Evolutionary conservation across 2,329 filamentous ascomycete genomes (phyloP), one percentile per base, ranked within the genome.

Genomic region (Seiridium cupressi): DNA sequence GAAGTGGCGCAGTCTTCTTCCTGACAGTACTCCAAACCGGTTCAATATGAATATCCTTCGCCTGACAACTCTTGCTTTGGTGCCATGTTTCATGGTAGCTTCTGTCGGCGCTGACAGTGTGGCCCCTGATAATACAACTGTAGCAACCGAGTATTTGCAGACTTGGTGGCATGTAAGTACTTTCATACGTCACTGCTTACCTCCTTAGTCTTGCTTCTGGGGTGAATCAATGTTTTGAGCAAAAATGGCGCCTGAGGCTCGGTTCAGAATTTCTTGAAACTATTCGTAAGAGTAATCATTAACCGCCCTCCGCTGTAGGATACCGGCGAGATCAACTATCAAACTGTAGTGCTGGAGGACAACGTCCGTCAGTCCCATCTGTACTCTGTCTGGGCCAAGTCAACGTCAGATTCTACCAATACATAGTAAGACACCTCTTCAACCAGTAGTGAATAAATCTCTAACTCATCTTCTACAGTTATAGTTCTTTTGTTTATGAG

Each of bases 401-500:
- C 59, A 11, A 36, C 55, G 26, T 11, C 44, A 13, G 56, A 53
- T n/a, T 34, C 40, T 2, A 51, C 56, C 13, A 18, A 58, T 6
- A 63, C 60, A 18, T 62, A 62, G 57, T 63, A 55, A 31, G 44
- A 9, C 35, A 11, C 26, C 8, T 9, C 55, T 4, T 8, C 13
- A 13, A 32, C 47, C 18, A 34, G 5, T 34, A 49, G 31, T 49
- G 9, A 49, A 26, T 26, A 26, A 26, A 26, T 26, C 18, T 26
- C 18, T 26, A 26, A 26, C 2, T 11, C 18, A 32, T 11, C 6
- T 4, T 49, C 47, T 49, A 10, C 32, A 58, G 56, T 32, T 58
- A 65, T 44, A 64, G 72, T 55, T 74, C 73, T 2, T 76, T 76
- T 55, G 72, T 72, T 8, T 74, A 75, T 58, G 72, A 76, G 61